Percentiles rank a stretch among this genome's conserved stretches.
Conservation (phyloP, 257 asterid species). For the Gentiana dahurica region DNA sequence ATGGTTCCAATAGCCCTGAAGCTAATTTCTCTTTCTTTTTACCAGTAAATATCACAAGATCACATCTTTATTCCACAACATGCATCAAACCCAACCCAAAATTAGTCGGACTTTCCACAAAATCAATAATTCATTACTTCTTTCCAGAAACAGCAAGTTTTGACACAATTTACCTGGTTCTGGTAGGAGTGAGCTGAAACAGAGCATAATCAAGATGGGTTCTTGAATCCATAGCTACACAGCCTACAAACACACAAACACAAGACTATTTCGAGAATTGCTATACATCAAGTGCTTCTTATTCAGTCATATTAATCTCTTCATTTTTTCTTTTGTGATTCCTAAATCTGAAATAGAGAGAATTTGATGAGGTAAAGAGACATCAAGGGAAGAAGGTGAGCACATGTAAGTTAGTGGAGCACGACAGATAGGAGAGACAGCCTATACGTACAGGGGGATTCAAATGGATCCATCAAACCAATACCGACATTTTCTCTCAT, state of each 20-base stretch:
- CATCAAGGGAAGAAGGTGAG: conserved; percentile 6
- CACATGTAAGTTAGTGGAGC: conserved; percentile 24
- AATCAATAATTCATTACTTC: background rate
- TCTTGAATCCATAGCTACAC: conserved; percentile 43
- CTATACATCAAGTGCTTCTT: too few species aligned
- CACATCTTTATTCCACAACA: conserved; percentile 40
- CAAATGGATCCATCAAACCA: conserved; percentile 21
- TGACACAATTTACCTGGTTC: conserved; percentile 48
- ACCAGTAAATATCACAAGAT: conserved; percentile 62
- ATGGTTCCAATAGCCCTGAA: conserved; percentile 73
- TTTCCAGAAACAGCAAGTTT: background rate
- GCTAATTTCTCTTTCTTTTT: conserved; percentile 68
- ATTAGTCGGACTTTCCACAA: conserved; percentile 7
- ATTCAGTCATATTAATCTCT: conserved; percentile 5
- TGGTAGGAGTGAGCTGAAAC: conserved; percentile 79
- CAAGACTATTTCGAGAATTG: background rate
- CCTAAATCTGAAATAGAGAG: conserved; percentile 9
- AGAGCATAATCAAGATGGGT: conserved; percentile 54
- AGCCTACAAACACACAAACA: conserved; percentile 4
- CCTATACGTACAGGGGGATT: conserved; percentile 6
- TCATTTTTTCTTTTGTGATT: background rate
- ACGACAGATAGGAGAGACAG: conserved; percentile 11
- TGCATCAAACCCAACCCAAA: conserved; percentile 4
- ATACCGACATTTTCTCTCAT: conserved; percentile 39
- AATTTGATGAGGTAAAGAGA: conserved; percentile 6